A percentile compares a stretch with the other conserved stretches of the same genome.
phyloP scores from a whole-genome alignment of 257 asterid species.

The Solanum etuberosum region DNA sequence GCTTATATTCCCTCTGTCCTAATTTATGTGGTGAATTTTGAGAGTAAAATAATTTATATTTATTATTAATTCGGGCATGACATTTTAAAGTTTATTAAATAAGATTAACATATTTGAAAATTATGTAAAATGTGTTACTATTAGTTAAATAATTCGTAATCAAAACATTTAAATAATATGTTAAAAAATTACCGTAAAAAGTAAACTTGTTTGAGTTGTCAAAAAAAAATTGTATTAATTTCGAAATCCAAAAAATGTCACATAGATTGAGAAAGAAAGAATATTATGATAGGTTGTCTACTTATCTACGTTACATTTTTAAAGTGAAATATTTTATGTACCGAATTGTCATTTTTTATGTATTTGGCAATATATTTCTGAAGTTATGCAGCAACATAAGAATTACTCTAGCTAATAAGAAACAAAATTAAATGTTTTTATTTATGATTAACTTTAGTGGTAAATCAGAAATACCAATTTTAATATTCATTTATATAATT shows the following conservation, averaged over 20 bases:
- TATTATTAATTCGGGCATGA: fast-evolving
- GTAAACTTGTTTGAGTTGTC: no score
- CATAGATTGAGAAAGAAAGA: fast-evolving
- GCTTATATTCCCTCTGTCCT: fast-evolving
- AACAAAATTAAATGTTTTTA: not conserved
- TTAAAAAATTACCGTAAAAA: not conserved
- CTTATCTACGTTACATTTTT: not conserved
- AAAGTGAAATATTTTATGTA: no score
- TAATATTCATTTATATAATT: not conserved
- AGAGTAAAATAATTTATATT: not conserved
- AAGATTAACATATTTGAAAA: not conserved
- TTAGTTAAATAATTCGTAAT: no score
- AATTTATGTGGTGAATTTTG: not conserved
- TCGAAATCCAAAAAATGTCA: fast-evolving
- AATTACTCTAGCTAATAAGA: no score
- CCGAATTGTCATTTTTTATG: no score
- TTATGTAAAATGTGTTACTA: not conserved
- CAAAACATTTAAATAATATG: no score
- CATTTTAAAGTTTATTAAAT: not conserved
- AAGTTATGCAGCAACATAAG: not conserved
- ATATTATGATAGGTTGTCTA: no score
- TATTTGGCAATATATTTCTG: not conserved
- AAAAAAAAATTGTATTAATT: no score
- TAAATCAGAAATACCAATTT: not conserved
- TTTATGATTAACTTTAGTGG: not conserved